phyloP scores from a whole-genome alignment of 1,139 yeast species.

The Candida sp. region DNA sequence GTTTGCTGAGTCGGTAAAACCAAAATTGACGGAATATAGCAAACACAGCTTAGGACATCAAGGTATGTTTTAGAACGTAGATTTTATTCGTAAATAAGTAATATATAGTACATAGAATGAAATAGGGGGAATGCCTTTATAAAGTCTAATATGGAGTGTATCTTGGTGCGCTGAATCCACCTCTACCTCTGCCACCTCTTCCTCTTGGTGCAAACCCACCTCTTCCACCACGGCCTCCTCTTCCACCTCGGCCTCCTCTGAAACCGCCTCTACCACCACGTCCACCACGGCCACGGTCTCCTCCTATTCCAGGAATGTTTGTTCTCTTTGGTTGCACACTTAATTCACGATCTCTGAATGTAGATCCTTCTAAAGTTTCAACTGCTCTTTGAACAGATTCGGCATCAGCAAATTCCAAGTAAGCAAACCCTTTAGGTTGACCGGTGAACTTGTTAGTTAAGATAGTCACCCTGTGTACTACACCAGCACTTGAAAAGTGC shows the following conservation, averaged over 20 bases:
- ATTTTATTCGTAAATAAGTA: too few species aligned
- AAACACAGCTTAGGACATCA: too few species aligned
- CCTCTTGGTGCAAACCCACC: slow-evolving; percentile 9
- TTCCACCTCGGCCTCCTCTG: slow-evolving; percentile 9
- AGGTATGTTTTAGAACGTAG: too few species aligned
- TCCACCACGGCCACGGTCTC: slow-evolving; percentile 33
- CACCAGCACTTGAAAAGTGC: slow-evolving; percentile 72
- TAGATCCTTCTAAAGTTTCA: slow-evolving; percentile 56
- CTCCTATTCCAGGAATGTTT: slow-evolving; percentile 65
- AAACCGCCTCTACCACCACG: slow-evolving; percentile 14
- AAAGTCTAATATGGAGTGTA: slow-evolving; percentile 17
- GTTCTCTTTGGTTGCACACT: slow-evolving; percentile 78
- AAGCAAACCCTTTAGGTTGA: slow-evolving; percentile 83
- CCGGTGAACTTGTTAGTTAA: slow-evolving; percentile 70
- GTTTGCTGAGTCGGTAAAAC: too few species aligned
- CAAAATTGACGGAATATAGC: too few species aligned
- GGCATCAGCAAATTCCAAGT: slow-evolving; percentile 71
- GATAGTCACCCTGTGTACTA: slow-evolving; percentile 81
- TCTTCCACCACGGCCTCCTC: slow-evolving; percentile 20
- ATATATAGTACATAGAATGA: too few species aligned
- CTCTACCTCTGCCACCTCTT: slow-evolving; percentile 25
- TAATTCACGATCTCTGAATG: slow-evolving; percentile 64
- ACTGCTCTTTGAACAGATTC: slow-evolving; percentile 65
- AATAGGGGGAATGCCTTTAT: too few species aligned
- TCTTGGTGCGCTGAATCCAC: slow-evolving; percentile 19